phyloP scores from a whole-genome alignment of 768 basidiomycete genomes.

The Strobilomyces confusus region DNA sequence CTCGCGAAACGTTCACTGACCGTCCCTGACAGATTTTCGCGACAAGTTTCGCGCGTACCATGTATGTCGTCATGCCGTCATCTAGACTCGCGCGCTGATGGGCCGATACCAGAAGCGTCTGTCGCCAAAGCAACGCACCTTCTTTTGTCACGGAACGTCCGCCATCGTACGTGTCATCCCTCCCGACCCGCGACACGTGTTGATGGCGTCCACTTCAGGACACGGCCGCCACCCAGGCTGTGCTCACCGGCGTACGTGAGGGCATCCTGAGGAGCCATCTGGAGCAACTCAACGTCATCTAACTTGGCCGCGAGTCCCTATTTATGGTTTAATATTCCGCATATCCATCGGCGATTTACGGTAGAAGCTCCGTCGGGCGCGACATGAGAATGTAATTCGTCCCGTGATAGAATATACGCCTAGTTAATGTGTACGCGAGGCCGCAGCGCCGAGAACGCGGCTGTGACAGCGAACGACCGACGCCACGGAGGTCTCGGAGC shows the following conservation, averaged over 20 bases:
- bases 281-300: conserved; percentile 29
- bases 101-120: conserved; percentile 41
- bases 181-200: background rate
- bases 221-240: conserved; percentile 35
- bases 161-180: conserved; percentile 50
- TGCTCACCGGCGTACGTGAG: conserved; percentile 41
- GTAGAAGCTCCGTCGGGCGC: too few relatives aligned
- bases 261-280: conserved; percentile 35
- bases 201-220: conserved; percentile 26
- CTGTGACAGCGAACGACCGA: too few relatives aligned
- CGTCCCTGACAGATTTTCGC: conserved; percentile 48
- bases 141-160: conserved; percentile 67
- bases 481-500: too few relatives aligned
- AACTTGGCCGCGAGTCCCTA: background rate
- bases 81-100: background rate
- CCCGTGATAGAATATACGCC: too few relatives aligned
- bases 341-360: too few relatives aligned
- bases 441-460: too few relatives aligned
- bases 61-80: conserved; percentile 34
- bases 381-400: too few relatives aligned
- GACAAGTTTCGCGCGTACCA: conserved; percentile 66
- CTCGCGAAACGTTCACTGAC: background rate
- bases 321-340: too few relatives aligned
- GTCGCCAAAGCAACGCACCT: conserved; percentile 54
- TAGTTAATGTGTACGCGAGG: too few relatives aligned